These are phyloP conservation scores for Chrysophaeum taylorii DNA, from an alignment of 352 stramenopile species.

Conservation along the genomic window DNA sequence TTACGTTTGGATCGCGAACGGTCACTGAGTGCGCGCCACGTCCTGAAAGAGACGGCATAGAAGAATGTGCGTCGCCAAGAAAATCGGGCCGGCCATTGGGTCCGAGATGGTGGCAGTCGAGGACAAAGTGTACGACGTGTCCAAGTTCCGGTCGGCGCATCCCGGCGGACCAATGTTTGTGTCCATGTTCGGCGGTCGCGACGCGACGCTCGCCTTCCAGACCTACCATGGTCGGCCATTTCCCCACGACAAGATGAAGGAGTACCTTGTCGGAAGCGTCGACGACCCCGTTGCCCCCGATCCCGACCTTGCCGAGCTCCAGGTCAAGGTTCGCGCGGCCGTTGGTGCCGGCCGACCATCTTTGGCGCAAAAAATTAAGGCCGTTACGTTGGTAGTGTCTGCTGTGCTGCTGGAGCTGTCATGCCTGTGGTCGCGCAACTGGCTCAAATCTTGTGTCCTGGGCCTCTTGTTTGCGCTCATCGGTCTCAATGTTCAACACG, in stretches of 20 bases:
- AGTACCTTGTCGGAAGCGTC: constrained; percentile 15
- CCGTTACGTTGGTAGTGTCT: no score
- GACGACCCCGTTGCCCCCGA: neutral
- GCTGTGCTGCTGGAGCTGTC: neutral
- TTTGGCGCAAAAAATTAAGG: no score
- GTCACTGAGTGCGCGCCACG: no score
- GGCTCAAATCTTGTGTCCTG: neutral
- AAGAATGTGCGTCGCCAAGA: no score
- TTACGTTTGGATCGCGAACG: no score
- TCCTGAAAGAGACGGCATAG: no score
- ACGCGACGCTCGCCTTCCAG: constrained; percentile 31
- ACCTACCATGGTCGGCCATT: constrained; percentile 28
- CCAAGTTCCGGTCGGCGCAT: constrained; percentile 12
- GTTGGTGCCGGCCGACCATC: no score
- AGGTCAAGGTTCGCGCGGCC: no score
- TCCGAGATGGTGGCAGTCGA: no score
- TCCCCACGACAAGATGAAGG: constrained; percentile 8
- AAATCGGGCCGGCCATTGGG: no score
- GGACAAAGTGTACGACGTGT: constrained; percentile 14
- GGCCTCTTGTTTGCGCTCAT: constrained; percentile 24
- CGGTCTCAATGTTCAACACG: constrained; percentile 64
- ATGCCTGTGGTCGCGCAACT: no score
- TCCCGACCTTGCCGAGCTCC: constrained; percentile 20
- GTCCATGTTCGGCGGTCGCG: constrained; percentile 22
- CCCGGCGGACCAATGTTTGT: constrained; percentile 26